Evolutionary conservation across 352 stramenopile genomes (phyloP), one percentile per base, ranked within the genome.

Genomic region (Phytophthora kernoviae): DNA sequence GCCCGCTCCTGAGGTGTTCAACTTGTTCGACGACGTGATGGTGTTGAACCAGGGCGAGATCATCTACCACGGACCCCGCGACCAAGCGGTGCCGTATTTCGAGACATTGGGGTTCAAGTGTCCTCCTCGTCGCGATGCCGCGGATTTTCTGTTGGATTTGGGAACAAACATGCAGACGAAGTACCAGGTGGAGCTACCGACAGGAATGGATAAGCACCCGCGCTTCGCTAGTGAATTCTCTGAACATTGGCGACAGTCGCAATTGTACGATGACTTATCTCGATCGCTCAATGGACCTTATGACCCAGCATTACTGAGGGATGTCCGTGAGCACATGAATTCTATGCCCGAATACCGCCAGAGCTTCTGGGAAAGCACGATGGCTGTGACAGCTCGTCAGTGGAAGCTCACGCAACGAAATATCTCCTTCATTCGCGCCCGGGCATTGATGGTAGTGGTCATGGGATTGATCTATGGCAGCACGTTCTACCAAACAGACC

Each of bases 271-370:
- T 1, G 18, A 18, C 0, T 37, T 66, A 44, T 30, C 45, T 15
- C 12, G 30, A 2, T 44, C 39, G 14, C 56, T 65, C 32, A 51
- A 62, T 5, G 21, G 44, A 15, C 52, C 52, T 27, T 22, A 57
- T 14, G 53, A 67, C 14, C 42, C 45, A 11, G 33, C 40, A n/a
- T 17, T 45, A 1, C 12, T 68, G 41, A 52, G 36, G n/a, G 42
- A 84, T 69, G 65, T 91, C n/a, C 84, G 89, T 30, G 61, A 79
- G 7, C 65, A 97, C 33, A 81, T 97, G 43, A 96, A 93, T 51
- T 14, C 32, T 90, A 58, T 71, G 52, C 65, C 63, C 0, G 49
- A 60, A 39, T 76, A 67, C 21, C 49, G 54, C n/a, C 57, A 62
- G 20, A 50, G 22, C 10, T 69, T 70, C 11, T 74, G 50, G 52